Conservation (phyloP, 2,329 filamentous ascomycete genomes). For the Microthyrium microscopicum region DNA sequence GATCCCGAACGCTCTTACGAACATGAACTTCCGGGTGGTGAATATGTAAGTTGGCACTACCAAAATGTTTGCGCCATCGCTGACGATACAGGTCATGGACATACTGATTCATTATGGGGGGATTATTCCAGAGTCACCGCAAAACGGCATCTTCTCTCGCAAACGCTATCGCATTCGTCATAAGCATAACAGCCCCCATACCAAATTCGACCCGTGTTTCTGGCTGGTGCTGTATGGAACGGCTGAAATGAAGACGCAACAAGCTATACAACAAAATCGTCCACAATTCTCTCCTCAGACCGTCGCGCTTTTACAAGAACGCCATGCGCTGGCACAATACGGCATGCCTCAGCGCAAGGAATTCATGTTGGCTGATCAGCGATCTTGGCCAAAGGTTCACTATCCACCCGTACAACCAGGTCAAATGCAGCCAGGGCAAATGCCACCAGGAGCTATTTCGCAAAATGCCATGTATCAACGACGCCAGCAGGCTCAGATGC, state of each 20-base stretch:
- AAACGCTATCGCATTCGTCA: conserved; percentile 79
- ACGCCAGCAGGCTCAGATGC: conserved; percentile 1
- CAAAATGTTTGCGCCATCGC: conserved; percentile 1
- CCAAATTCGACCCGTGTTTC: conserved; percentile 57
- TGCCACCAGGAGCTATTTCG: not conserved
- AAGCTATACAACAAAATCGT: too few species aligned
- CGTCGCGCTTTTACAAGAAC: conserved; percentile 43
- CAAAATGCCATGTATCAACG: conserved; percentile 1
- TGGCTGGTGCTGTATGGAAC: conserved; percentile 84
- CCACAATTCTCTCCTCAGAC: conserved; percentile 46
- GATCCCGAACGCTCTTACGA: conserved; percentile 63
- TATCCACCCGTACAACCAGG: not conserved
- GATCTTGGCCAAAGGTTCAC: conserved; percentile 59
- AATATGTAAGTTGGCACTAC: conserved; percentile 18
- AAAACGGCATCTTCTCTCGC: conserved; percentile 43
- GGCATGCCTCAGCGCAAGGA: conserved; percentile 70
- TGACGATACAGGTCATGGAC: conserved; percentile 54
- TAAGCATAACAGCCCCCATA: conserved; percentile 50
- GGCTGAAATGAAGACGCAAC: too few species aligned
- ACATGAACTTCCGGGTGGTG: conserved; percentile 54
- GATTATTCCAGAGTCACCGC: conserved; percentile 57
- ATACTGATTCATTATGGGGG: conserved; percentile 71
- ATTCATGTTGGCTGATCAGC: conserved; percentile 81
- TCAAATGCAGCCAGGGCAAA: conserved; percentile 9
- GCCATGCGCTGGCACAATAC: conserved; percentile 47